Conservation (phyloP, 1,139 yeast genomes). For the Taphrina betulina region DNA sequence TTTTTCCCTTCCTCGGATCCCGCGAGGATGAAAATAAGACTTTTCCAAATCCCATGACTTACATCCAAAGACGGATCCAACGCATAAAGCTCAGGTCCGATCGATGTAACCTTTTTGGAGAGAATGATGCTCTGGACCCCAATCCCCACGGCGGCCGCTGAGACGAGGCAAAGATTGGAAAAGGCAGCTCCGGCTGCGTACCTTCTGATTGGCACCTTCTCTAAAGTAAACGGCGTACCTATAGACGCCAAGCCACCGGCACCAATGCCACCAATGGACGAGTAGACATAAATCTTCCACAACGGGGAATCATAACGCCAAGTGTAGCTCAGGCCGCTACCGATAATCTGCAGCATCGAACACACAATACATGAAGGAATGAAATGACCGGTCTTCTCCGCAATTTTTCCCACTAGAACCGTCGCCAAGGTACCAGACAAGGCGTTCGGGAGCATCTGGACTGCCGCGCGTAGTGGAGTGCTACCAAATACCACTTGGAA, state of each 20-base stretch:
- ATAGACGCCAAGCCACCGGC: constrained; percentile 4
- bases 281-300: background rate
- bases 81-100: too few species aligned
- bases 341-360: constrained; percentile 8
- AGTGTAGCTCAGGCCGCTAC: constrained; percentile 2
- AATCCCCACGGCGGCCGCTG: constrained; percentile 2
- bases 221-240: constrained; percentile 1
- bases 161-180: background rate
- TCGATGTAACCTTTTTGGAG: too few species aligned
- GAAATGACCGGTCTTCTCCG: constrained; percentile 7
- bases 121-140: background rate
- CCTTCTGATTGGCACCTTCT: background rate
- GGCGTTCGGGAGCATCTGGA: constrained; percentile 7
- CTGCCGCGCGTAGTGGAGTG: constrained; percentile 16
- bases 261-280: background rate
- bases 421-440: constrained; percentile 1
- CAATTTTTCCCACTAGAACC: constrained; percentile 13
- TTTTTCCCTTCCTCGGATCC: background rate
- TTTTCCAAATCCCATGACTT: too few species aligned
- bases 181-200: background rate
- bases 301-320: background rate
- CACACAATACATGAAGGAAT: constrained; percentile 5
- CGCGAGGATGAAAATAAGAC: background rate
- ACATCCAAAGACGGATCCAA: too few species aligned
- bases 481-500: constrained; percentile 13